These are phyloP conservation scores for Tuber brumale DNA, from an alignment of 495 filamentous ascomycete species.

Conservation along the genomic window DNA sequence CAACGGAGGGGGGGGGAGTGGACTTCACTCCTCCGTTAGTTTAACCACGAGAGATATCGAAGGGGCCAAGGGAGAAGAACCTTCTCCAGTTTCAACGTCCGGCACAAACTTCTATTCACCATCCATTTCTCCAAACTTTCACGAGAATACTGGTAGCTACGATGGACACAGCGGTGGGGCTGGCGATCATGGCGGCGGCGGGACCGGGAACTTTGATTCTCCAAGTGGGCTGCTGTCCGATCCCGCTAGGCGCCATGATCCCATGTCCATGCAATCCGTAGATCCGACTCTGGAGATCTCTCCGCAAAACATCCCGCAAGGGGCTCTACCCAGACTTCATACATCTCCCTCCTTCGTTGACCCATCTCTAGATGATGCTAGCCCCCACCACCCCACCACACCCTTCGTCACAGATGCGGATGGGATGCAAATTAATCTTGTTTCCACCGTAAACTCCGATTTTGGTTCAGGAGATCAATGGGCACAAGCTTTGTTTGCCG, in stretches of 20 bases:
- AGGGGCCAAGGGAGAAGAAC: background rate
- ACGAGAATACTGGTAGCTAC: background rate
- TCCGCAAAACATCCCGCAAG: constrained; percentile 1
- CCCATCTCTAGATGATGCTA: background rate
- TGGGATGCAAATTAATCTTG: constrained; percentile 1
- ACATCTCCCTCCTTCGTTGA: constrained; percentile 1
- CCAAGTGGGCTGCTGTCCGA: background rate
- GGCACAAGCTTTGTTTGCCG: background rate
- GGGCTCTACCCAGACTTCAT: background rate
- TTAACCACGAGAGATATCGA: background rate
- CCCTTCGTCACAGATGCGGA: background rate
- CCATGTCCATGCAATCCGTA: background rate
- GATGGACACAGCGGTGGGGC: background rate
- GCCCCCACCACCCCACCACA: background rate
- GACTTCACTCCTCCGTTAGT: background rate
- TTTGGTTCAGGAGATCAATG: background rate
- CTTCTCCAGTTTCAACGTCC: background rate
- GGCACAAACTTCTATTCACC: background rate
- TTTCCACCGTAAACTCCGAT: background rate
- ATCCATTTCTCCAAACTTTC: constrained; percentile 2
- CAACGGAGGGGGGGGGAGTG: background rate
- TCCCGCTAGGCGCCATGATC: background rate
- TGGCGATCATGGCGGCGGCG: background rate
- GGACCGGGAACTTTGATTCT: constrained; percentile 4
- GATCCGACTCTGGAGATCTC: background rate